Percentiles rank a stretch among this genome's conserved stretches.
Evolutionary conservation across 108 stramenopile genomes (phyloP).

Genomic region (Discostella stelligeroides): DNA sequence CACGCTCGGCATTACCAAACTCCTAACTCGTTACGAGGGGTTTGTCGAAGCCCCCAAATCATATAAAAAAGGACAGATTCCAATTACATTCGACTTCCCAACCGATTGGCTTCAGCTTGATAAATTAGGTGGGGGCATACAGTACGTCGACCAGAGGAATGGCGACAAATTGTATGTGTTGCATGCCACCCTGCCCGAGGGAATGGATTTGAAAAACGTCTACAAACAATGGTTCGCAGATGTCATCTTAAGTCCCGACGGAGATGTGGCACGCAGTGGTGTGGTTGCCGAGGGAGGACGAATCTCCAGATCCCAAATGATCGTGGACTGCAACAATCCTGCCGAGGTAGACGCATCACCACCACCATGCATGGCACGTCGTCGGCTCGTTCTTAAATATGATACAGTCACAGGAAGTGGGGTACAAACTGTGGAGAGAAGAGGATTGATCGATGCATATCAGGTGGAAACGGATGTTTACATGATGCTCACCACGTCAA

Average conservation of each 20-base stretch:
- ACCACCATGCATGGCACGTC: constrained; percentile 34
- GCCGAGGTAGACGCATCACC: constrained; percentile 18
- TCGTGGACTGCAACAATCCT: constrained; percentile 45
- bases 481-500: constrained; percentile 74
- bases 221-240: constrained; percentile 59
- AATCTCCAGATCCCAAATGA: constrained; percentile 48
- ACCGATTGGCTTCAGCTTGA: constrained; percentile 83
- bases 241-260: constrained; percentile 62
- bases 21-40: constrained; percentile 28
- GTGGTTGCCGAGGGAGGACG: constrained; percentile 63
- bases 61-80: constrained; percentile 11
- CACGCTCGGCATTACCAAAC: constrained; percentile 24
- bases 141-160: constrained; percentile 84
- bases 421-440: constrained; percentile 66
- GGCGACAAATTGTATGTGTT: constrained; percentile 78
- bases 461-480: constrained; percentile 61
- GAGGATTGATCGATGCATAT: constrained; percentile 75
- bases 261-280: constrained; percentile 64
- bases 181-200: constrained; percentile 59
- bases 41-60: constrained; percentile 26
- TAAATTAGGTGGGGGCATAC: constrained; percentile 61
- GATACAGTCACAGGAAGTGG: constrained; percentile 73
- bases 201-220: constrained; percentile 48
- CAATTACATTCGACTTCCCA: constrained; percentile 58
- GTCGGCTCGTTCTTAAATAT: constrained; percentile 67